phyloP scores from a whole-genome alignment of 1,284 basidiomycete genomes.

The Cryptococcus hybrid region DNA sequence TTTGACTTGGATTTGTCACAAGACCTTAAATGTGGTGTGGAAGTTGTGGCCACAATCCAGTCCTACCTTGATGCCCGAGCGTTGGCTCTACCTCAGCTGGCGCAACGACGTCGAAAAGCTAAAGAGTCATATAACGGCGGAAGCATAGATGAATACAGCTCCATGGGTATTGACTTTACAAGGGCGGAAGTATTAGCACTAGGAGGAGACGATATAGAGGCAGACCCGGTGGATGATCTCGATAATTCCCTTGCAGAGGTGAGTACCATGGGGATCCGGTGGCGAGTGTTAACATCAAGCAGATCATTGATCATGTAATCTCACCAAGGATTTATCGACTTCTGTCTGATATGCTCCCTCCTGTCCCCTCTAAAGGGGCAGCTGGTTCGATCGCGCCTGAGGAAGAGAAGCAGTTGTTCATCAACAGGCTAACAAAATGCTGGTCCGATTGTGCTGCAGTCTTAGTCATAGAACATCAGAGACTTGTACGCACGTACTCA shows the following conservation, averaged over 20 bases:
- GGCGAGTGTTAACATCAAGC: conserved; percentile 2
- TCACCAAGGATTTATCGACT: conserved; percentile 63
- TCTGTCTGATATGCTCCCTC: conserved; percentile 56
- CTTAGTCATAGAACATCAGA: conserved; percentile 60
- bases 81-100: conserved; percentile 55
- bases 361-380: conserved; percentile 32
- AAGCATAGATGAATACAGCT: conserved; percentile 64
- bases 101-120: conserved; percentile 45
- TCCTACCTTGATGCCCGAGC: conserved; percentile 64
- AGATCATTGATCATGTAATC: conserved; percentile 60
- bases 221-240: conserved; percentile 27
- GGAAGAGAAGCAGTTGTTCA: conserved; percentile 39
- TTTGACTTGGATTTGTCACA: conserved; percentile 57
- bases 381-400: conserved; percentile 16
- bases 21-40: conserved; percentile 57
- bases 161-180: conserved; percentile 45
- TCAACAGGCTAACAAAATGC: conserved; percentile 65
- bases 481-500: conserved; percentile 50
- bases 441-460: conserved; percentile 75
- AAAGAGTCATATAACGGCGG: conserved; percentile 55
- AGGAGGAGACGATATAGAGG: conserved; percentile 24
- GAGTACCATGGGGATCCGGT: conserved; percentile 5
- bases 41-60: conserved; percentile 62
- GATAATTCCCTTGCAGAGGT: conserved; percentile 46
- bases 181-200: conserved; percentile 35